Base-by-base conservation (phyloP, 2,329 filamentous ascomycete species). In the Clonostachys chloroleuca region DNA sequence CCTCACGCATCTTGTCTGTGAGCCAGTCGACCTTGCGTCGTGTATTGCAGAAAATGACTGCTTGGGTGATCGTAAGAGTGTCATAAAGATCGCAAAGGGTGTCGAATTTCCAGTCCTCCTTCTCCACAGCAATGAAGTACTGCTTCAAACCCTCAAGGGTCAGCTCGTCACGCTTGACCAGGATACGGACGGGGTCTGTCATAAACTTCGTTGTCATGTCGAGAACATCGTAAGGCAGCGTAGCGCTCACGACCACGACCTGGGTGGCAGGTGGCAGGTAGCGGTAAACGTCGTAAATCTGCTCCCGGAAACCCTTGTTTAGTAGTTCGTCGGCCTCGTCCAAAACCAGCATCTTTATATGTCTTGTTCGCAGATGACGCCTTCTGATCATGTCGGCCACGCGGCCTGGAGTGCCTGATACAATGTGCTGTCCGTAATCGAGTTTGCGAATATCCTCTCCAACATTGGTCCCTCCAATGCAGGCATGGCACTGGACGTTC, bases 171-270 rank as follows among this genome's bases (percentile, higher is more conserved):
- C 92, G 92, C 83, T 97, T 96, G 67, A 97, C 92, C 24, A 97
- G 80, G 62, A 97, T 95, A 55, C 92, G 87, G 42, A 96, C 92
- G 1, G 92, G 92, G 60, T 97, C 92, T 24, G 90, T 96, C 94
- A 99, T 99, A 80, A 99, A 99, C 70, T 97, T 97, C 56, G 92
- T 97, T 34, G 94, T 99, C 88, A 99, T 96, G 69, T 97, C 92
- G 46, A 99, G 82, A 17, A 99, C 94, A 63, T 99, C 94, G 76
- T 97, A 95, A 42, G 94, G 94, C 34, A 99, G 84, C 5, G 94
- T 99, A 54, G 94, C 94, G 46, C 90, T 96, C 57, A 99, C 90
- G 30, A 99, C 90, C 4, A 97, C 94, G n/a, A 97, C 94, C 69
- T 99, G 94, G 2, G 94, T 99, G 6, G 92, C 91, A 24, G 92